Evolutionary conservation across 345 rosid species (phyloP).

Genomic region (Carallia pectinifolia): DNA sequence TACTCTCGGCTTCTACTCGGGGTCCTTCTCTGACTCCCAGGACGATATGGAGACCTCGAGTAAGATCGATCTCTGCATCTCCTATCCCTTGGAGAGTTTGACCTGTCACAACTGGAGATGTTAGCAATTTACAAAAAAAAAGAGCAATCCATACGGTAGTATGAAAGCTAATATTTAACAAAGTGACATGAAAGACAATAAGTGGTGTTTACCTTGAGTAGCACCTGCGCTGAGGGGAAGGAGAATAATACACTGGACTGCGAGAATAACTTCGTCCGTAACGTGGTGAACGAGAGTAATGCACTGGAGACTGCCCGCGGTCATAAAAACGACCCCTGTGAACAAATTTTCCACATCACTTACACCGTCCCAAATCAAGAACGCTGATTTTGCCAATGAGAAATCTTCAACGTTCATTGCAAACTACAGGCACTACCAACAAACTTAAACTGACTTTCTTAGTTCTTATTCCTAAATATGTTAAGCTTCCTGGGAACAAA

Average conservation of each 20-base stretch:
- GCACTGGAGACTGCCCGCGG: conserved; percentile 50
- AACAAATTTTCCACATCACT: neutral
- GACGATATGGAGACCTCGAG: conserved; percentile 48
- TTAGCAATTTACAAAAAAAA: neutral
- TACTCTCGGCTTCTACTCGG: conserved; percentile 35
- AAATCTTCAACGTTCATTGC: neutral
- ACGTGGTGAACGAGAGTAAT: conserved; percentile 54
- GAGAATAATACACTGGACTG: conserved; percentile 49
- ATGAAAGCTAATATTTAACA: neutral
- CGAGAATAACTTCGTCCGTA: conserved; percentile 54
- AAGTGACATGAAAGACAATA: neutral
- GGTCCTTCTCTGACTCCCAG: conserved; percentile 49
- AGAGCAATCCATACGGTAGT: neutral
- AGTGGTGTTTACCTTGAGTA: conserved; percentile 39
- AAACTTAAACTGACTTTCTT: too few relatives aligned
- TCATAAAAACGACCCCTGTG: conserved; percentile 48
- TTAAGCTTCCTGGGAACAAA: too few relatives aligned
- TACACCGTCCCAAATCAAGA: neutral
- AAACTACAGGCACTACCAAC: neutral
- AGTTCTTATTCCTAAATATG: too few relatives aligned
- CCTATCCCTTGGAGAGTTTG: conserved; percentile 55
- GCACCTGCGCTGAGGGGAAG: conserved; percentile 52
- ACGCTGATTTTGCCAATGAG: neutral
- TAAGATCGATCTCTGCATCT: conserved; percentile 50
- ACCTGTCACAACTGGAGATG: conserved; percentile 29